Evolutionary conservation across 2,329 filamentous ascomycete species (phyloP), one percentile per base, ranked within the genome.

Genomic region (Fusarium hostae): DNA sequence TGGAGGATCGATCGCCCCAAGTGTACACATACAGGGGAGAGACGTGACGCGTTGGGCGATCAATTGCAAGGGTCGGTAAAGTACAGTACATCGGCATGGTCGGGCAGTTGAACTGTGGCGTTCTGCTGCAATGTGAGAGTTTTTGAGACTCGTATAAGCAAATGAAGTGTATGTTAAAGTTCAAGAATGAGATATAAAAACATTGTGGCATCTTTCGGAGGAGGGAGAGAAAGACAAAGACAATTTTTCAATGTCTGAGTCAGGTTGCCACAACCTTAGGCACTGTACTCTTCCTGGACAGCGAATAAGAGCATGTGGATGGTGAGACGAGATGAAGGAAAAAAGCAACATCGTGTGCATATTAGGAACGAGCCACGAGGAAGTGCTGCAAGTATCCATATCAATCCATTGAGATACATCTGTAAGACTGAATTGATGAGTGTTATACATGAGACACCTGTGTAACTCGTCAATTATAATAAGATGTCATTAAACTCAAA

Each of bases 21-120:
- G 40, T 59, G 34, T 59, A 57, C 50, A 63, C 45, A 37, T 22
- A 57, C 50, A 71, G 35, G 45, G 48, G 39, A 58, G 35, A 55
- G 54, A 61, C 60, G 66, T 73, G 69, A 72, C 70, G 69, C 59
- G 69, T 68, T 65, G 65, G 69, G 43, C 44, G 69, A 72, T 72
- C 69, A 67, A 35, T 37, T 30, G 45, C 69, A 58, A 68, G 69
- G 59, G 52, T 54, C 34, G 28, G 50, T 62, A 37, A 59, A 66
- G 58, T 71, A 65, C 57, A 55, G 58, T 59, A 52, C 66, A 50
- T 51, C 43, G 39, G 30, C 22, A 30, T 43, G n/a, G 44, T 56
- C 43, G 39, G 26, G n/a, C 28, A 58, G 28, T 48, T 50, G 35
- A 48, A 41, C 39, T 32, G 63, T 68, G 51, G 59, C 64, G 47